Base-by-base conservation (phyloP, 2,329 filamentous ascomycete genomes). In the Alternaria infectoria region DNA sequence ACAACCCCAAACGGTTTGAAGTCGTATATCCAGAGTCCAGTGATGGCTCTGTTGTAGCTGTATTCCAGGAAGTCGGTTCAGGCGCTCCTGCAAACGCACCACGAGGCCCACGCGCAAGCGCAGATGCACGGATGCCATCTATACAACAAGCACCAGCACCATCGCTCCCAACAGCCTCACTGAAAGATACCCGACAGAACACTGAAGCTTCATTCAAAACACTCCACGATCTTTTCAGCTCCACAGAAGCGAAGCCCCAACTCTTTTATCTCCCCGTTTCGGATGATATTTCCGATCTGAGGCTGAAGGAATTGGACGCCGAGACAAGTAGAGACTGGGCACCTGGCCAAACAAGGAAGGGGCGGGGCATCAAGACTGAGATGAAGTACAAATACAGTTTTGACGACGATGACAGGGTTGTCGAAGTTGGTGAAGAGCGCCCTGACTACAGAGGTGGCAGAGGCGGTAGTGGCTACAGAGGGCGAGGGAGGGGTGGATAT, bases 231-330 rank as follows among this genome's bases (percentile, higher is more conserved):
- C 82, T 88, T 12, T 91, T 91, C 77, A 77, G 80, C 47, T 88
- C 83, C 17, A 91, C 89, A 0, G 82, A 81, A 2, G 79, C 87
- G 0, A 90, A 90, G 72, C 89, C 89, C 1, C 87, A 87, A 66
- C 79, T 91, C 13, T 91, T 91, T 77, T 91, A 84, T 77, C 82
- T 87, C 46, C 88, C 91, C 2, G 91, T 93, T 0, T 77, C 88
- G 0, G 85, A 88, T 6, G 86, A 89, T 0, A 81, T 93, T 6
- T 90, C 87, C 1, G 84, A 87, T 15, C 85, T 86, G 49, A 88
- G 95, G 12, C 81, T 93, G 5, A 87, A 90, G 60, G 83, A 84
- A 54, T 82, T 91, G 15, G 83, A 86, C 15, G 74, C 79, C 6
- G 77, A 78, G 55, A 84, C 82, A 12, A 80, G 77, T 58, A 70